Evolutionary conservation across 1,284 basidiomycete species (phyloP).

Genomic region (Phaffia rhodozyma): DNA sequence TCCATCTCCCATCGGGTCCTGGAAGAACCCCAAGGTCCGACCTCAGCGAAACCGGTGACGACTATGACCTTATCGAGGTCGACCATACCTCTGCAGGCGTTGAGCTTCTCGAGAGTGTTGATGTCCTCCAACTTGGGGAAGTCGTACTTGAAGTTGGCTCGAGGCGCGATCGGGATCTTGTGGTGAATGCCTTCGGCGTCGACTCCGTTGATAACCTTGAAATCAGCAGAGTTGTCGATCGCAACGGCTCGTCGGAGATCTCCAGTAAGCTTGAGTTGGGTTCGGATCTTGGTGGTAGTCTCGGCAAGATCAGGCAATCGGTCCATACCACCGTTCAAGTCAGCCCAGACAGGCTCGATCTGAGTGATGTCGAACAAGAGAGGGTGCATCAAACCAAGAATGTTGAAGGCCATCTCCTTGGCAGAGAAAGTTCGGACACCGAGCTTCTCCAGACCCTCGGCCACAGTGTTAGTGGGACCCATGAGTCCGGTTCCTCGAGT

Average conservation of each 20-base stretch:
- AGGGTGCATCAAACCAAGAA: constrained; percentile 96
- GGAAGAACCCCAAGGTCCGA: constrained; percentile 97
- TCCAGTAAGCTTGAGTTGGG: constrained; percentile 61
- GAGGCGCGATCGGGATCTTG: constrained; percentile 82
- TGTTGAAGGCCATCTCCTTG: constrained; percentile 99
- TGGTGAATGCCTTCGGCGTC: constrained; percentile 89
- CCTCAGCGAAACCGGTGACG: constrained; percentile 91
- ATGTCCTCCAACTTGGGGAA: constrained; percentile 69
- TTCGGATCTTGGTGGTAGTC: constrained; percentile 75
- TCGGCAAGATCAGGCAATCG: constrained; percentile 88
- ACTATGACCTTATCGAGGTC: constrained; percentile 95
- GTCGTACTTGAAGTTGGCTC: constrained; percentile 92
- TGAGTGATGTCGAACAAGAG: constrained; percentile 99
- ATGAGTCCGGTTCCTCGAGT: constrained; percentile 97
- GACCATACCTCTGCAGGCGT: constrained; percentile 68
- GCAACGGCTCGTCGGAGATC: constrained; percentile 86
- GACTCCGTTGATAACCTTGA: constrained; percentile 77
- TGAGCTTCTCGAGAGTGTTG: constrained; percentile 56
- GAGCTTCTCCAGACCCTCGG: constrained; percentile 83
- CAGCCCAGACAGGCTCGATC: constrained; percentile 97
- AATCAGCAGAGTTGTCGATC: constrained; percentile 88
- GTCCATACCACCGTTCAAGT: constrained; percentile 95
- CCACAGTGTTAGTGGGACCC: constrained; percentile 88
- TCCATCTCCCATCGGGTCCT: constrained; percentile 99
- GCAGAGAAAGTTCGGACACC: constrained; percentile 96